Evolutionary conservation across 2,329 filamentous ascomycete genomes (phyloP), one percentile per base, ranked within the genome.

Genomic region (Aureobasidium sp.): DNA sequence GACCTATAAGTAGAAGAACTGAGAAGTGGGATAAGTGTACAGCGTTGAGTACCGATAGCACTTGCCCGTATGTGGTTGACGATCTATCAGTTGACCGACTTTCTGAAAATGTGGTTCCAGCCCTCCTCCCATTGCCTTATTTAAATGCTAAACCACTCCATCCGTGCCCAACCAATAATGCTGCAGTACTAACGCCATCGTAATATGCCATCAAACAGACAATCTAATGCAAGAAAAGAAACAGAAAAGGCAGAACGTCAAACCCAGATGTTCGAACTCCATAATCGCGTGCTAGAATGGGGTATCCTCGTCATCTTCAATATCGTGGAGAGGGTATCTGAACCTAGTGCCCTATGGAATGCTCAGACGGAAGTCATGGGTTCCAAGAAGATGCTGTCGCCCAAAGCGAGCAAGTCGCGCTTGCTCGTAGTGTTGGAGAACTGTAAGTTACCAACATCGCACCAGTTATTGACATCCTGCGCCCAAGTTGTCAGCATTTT

Each of bases 401-500:
- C 57, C 57, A 60, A 36, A 17, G 57, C 47, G 17, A 61, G 29
- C 58, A 63, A 36, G n/a, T 58, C 57, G 15, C 60, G 64, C 62
- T 62, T 64, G 46, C 41, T 61, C 17, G 39, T 67, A 8, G 62
- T 67, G 26, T 67, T 66, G 34, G 69, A 69, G 63, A 76, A 72
- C 55, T 74, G 63, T 64, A 77, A 66, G 64, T 76, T 76, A 34
- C 75, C 75, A 52, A 76, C 76, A 41, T 87, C 82, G 69, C 87
- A 89, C 87, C 87, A 89, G 68, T 85, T 79, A 66, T 82, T 88
- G 61, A 89, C 79, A 63, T 84, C 82, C 84, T 87, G 60, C 42
- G 5, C 32, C 32, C 20, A 23, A 13, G 32, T 37, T 12, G 32
- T 63, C 41, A 63, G 61, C 23, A 48, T 26, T n/a, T 5, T 15